Base-by-base conservation (phyloP, 768 basidiomycete species). In the Leccinum rimulosum region DNA sequence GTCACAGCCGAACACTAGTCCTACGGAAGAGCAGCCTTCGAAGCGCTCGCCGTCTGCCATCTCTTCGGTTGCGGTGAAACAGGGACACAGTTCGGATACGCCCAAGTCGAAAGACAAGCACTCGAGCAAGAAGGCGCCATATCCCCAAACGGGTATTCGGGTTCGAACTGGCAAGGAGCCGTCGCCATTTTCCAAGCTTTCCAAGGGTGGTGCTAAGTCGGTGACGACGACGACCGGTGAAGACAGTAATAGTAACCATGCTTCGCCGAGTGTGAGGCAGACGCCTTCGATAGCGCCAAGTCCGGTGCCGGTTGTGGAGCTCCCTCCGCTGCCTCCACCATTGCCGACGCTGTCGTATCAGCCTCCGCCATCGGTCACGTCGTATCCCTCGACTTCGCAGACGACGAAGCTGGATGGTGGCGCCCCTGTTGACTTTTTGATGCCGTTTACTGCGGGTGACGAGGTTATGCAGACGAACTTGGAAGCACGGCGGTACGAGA, bases 61-160 rank as follows among this genome's bases (percentile, higher is more conserved):
- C 4, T 45, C 61, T 3, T 38, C 64, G 25, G 47, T 36, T 22
- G 30, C 49, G 11, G 33, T 61, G 53, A 69, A 62, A 53, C 43
- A 49, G 48, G 25, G 15, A 27, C 62, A 52, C 3, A 54, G 50
- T n/a, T 52, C 68, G 14, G 58, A 70, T 28, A 35, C 27, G 59
- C 56, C 59, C 67, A 74, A 68, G 63, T 68, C 67, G 52, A 79
- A 77, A 60, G 77, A 76, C 53, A 80, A 78, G n/a, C 43, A 56
- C 72, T 77, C 38, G 60, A 43, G 70, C 54, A 81, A 80, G 73
- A 82, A 78, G 62, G 22, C 40, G 2, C 62, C 64, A 12, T 78
- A 80, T 50, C 81, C 82, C 15, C 58, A 76, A 25, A 68, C 80
- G 10, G 82, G 82, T 38, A 74, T 82, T 48, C 82, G 83, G 15